These are phyloP conservation scores for Coemansia sp. DNA, from an alignment of 192 early-diverging fungal species.

Conservation along the genomic window DNA sequence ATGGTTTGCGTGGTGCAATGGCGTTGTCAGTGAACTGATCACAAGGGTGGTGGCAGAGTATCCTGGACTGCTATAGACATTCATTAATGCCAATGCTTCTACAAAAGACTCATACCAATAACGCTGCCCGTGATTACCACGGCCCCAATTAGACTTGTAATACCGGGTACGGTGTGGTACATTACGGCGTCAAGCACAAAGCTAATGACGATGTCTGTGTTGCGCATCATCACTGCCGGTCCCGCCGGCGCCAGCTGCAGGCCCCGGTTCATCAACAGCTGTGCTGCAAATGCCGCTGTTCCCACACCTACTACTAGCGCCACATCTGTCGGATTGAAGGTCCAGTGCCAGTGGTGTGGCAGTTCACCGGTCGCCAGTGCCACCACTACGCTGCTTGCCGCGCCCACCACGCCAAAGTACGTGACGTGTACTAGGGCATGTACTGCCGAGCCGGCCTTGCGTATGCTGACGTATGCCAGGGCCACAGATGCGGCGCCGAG, in stretches of 20 bases:
- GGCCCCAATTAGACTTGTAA: conserved; percentile 11
- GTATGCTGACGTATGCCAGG: conserved; percentile 25
- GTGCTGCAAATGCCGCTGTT: conserved; percentile 7
- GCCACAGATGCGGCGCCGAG: conserved; percentile 10
- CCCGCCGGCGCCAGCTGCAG: conserved; percentile 24
- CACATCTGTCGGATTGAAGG: background rate
- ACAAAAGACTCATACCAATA: conserved; percentile 5
- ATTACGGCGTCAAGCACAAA: conserved; percentile 16
- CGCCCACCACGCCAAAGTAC: conserved; percentile 22
- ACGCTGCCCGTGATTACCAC: conserved; percentile 10
- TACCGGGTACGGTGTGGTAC: conserved; percentile 5
- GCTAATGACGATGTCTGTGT: conserved; percentile 15
- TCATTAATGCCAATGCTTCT: no score
- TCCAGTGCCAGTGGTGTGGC: background rate
- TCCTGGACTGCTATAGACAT: background rate
- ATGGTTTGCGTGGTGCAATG: conserved; percentile 65
- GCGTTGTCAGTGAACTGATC: conserved; percentile 50
- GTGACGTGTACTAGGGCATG: conserved; percentile 25
- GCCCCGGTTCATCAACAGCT: conserved; percentile 26
- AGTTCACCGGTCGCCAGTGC: background rate
- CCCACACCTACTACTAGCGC: conserved; percentile 12
- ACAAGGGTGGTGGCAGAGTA: background rate
- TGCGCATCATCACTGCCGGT: conserved; percentile 26
- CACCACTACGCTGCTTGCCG: background rate
- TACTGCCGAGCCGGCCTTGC: conserved; percentile 13